Conservation (phyloP, 176 grass and related monocot species). For the Chloris gayana region DNA sequence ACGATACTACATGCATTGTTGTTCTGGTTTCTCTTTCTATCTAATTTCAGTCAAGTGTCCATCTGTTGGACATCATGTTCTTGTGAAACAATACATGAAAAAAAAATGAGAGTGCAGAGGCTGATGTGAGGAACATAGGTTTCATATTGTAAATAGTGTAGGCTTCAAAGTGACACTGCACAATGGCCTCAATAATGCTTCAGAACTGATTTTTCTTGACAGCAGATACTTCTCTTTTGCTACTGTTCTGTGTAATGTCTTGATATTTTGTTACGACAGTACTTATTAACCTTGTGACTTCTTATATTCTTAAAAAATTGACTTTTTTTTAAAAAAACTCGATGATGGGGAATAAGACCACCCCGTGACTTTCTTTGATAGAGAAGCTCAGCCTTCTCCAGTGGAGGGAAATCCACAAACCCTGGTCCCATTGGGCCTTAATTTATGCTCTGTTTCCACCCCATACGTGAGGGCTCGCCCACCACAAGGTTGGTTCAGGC, state of each 20-base stretch:
- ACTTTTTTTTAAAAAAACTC: no score
- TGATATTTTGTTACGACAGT: not conserved
- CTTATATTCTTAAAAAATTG: not conserved
- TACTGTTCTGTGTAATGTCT: constrained; percentile 7
- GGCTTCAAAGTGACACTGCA: not conserved
- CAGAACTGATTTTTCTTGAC: constrained; percentile 2
- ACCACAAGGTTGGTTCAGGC: no score
- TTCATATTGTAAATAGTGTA: not conserved
- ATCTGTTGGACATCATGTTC: not conserved
- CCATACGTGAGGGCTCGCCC: no score
- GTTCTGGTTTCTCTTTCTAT: not conserved
- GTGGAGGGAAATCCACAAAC: no score
- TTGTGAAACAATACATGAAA: not conserved
- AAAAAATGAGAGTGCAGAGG: not conserved
- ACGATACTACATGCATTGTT: not conserved
- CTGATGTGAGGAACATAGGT: not conserved
- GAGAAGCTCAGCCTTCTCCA: no score
- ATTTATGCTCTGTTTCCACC: no score
- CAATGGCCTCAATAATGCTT: constrained; percentile 3
- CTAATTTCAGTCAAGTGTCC: no score
- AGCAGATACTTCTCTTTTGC: not conserved
- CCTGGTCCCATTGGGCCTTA: no score
- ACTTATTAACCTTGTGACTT: no score
- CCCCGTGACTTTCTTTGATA: no score
- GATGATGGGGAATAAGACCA: no score